Base-by-base conservation (phyloP, 148 eudicot genomes). In the Cornus controversa region DNA sequence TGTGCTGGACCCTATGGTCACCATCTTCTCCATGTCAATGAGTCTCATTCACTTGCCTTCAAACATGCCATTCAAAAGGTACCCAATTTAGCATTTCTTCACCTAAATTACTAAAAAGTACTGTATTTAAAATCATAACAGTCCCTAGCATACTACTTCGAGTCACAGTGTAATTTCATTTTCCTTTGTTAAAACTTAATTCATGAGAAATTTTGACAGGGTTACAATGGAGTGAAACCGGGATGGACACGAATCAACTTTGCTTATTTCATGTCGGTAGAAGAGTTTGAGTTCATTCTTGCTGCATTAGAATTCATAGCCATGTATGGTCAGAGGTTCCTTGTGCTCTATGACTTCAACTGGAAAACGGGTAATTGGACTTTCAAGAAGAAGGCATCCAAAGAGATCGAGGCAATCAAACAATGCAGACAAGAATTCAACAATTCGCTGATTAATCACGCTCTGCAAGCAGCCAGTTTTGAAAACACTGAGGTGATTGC, bases 1-100 rank as follows among this genome's bases (percentile, higher is more conserved):
- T 86, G 89, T 74, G 89, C 87, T 22, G 89, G 89, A 36, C 89
- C 89, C 1, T 86, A 86, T 79, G 89, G 85, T 23, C 89, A 86
- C 67, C 54, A 40, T 7, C 75, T 86, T 77, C 89, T 84, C 57
- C 50, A 80, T 62, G 79, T 40, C 45, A 40, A 40, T 40, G 45
- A 40, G 45, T 40, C 45, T 40, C 8, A 40, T 40, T 40, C 45
- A 40, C 8, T 40, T 6, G 45, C 45, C 45, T 40, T 2, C 45
- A 81, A 85, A 75, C 77, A 84, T 4, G 67, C 65, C 25, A 80
- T 86, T 29, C 84, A 84, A 77, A 71, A 87, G 87, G 89, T 84
- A 36, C 37, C n/a, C n/a, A n/a, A n/a, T n/a, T n/a, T n/a, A n/a
- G n/a, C n/a, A n/a, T n/a, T n/a, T n/a, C n/a, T n/a, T n/a, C n/a